Evolutionary conservation across 1,139 yeast genomes (phyloP).

Genomic region (Schwanniomyces etchellsii): DNA sequence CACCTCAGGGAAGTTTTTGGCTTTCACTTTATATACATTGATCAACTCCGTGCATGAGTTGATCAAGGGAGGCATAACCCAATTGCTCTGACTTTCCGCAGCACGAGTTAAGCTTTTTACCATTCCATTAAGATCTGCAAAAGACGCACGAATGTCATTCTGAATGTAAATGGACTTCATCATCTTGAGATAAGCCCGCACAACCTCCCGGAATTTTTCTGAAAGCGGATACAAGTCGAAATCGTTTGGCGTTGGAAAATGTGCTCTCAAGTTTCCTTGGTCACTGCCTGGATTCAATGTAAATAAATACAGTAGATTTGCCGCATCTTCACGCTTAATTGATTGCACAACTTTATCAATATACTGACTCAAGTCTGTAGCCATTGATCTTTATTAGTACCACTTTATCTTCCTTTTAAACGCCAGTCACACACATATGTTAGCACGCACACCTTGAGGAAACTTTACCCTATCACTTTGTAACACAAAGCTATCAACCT

Average conservation of each 20-base stretch:
- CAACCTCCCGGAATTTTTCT: conserved; percentile 32
- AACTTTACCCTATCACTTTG: too few relatives aligned
- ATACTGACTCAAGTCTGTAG: conserved; percentile 10
- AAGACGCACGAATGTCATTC: conserved; percentile 33
- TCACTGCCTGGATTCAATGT: conserved; percentile 30
- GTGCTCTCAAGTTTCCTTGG: conserved; percentile 22
- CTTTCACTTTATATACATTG: conserved; percentile 36
- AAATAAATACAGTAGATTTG: conserved; percentile 18
- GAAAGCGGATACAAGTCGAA: conserved; percentile 33
- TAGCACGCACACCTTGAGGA: too few relatives aligned
- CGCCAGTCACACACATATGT: too few relatives aligned
- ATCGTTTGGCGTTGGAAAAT: conserved; percentile 33
- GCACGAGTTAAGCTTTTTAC: conserved; percentile 49
- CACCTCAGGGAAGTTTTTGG: conserved; percentile 26
- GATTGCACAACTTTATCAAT: conserved; percentile 16
- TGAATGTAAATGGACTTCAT: conserved; percentile 33
- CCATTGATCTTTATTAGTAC: conserved; percentile 5
- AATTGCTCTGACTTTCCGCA: conserved; percentile 56
- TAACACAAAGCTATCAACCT: too few relatives aligned
- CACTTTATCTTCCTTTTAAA: too few relatives aligned
- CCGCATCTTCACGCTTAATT: conserved; percentile 15
- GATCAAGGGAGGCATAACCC: conserved; percentile 63
- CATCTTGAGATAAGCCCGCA: conserved; percentile 29
- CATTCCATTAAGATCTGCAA: conserved; percentile 35
- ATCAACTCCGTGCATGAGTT: conserved; percentile 53